These are phyloP conservation scores for Boletales sp. DNA, from an alignment of 768 basidiomycete species.

Conservation along the genomic window DNA sequence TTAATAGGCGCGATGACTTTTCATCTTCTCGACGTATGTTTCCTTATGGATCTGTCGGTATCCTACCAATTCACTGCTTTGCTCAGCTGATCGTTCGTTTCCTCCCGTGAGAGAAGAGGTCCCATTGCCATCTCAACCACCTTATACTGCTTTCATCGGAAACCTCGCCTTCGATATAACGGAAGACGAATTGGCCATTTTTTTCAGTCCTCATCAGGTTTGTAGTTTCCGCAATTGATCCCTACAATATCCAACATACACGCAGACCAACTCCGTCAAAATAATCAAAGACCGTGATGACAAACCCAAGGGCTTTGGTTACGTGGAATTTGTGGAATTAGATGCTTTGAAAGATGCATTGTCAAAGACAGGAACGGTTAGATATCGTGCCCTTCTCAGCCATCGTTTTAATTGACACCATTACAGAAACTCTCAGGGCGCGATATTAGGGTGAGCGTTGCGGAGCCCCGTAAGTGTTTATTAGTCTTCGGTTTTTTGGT, in stretches of 20 bases:
- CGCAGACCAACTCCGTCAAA: conserved; percentile 78
- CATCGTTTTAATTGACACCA: background rate
- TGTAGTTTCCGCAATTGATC: conserved; percentile 8
- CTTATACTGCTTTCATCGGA: conserved; percentile 95
- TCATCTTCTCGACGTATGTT: conserved; percentile 56
- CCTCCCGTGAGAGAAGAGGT: conserved; percentile 79
- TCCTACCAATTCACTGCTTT: conserved; percentile 12
- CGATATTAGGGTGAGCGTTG: conserved; percentile 86
- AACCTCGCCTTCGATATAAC: conserved; percentile 93
- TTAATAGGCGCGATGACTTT: conserved; percentile 62
- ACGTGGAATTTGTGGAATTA: conserved; percentile 89
- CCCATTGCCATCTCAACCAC: conserved; percentile 91
- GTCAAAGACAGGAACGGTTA: conserved; percentile 62
- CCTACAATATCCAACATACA: conserved; percentile 1
- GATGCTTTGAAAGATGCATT: conserved; percentile 86
- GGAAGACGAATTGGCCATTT: conserved; percentile 75
- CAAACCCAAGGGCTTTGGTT: conserved; percentile 97
- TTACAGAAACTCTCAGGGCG: conserved; percentile 70
- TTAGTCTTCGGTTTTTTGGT: background rate
- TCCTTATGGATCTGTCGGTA: conserved; percentile 1
- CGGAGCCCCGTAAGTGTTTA: conserved; percentile 81
- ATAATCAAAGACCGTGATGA: conserved; percentile 92
- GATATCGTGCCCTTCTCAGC: conserved; percentile 24
- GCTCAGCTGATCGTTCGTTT: conserved; percentile 53
- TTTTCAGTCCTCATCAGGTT: conserved; percentile 70